Evolutionary conservation across 169 alveolate genomes (phyloP).

Genomic region (Miamiensis avidus): DNA sequence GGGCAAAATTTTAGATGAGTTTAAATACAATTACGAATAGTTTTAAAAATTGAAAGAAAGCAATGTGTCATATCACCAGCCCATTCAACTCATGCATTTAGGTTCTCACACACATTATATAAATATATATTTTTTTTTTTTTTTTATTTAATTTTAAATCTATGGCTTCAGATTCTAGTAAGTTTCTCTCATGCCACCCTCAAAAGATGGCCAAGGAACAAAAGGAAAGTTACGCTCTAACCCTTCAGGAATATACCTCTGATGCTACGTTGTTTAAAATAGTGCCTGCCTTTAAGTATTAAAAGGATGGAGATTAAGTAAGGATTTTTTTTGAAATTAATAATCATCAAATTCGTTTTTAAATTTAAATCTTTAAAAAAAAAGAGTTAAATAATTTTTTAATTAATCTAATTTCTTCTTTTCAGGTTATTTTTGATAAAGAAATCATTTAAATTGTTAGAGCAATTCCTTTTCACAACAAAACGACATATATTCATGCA

Average conservation of each 20-base stretch:
- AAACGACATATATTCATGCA: conserved; percentile 30
- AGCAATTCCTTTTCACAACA: conserved; percentile 44
- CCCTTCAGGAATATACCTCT: conserved; percentile 40
- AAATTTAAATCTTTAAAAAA: neutral
- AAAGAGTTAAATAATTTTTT: neutral
- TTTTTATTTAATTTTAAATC: no score
- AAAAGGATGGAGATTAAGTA: conserved; percentile 48
- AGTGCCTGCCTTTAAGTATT: conserved; percentile 46
- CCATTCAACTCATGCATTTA: neutral
- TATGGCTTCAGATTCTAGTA: neutral
- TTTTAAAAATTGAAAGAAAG: neutral
- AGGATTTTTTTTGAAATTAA: neutral
- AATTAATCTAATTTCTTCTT: neutral
- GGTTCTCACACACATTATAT: no score
- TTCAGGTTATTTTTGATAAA: conserved; percentile 27
- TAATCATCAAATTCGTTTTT: neutral
- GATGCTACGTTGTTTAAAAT: conserved; percentile 43
- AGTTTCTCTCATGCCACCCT: neutral
- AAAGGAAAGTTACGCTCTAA: conserved; percentile 9
- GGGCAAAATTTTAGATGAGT: neutral
- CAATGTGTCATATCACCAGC: neutral
- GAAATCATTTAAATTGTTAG: conserved; percentile 41
- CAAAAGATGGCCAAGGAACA: neutral
- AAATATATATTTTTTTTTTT: no score
- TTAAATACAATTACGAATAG: neutral